A percentile compares a stretch with the other conserved stretches of the same genome.
phyloP scores from a whole-genome alignment of 208 protist species.

The Wallacemonas sp. region DNA sequence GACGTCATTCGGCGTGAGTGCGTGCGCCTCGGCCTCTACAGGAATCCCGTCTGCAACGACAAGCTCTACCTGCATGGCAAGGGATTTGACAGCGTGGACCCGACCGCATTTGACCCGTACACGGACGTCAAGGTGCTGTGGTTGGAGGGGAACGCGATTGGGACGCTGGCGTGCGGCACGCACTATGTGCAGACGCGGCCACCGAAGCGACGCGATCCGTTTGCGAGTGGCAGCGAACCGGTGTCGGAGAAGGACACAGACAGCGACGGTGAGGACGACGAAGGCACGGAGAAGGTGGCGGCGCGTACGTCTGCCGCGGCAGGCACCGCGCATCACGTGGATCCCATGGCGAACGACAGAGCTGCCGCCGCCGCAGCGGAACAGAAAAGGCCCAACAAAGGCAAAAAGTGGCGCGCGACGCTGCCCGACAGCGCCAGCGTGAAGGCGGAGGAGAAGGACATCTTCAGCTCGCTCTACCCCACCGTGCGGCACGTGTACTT shows the following conservation, averaged over 20 bases:
- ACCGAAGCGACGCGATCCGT: conserved; percentile 30
- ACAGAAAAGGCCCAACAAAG: conserved; percentile 11
- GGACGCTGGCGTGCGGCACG: conserved; percentile 54
- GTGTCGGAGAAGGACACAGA: conserved; percentile 16
- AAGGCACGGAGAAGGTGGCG: neutral
- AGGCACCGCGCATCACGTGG: conserved; percentile 20
- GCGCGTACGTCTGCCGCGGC: neutral
- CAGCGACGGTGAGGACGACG: conserved; percentile 9
- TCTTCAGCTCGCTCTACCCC: conserved; percentile 80
- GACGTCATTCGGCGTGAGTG: conserved; percentile 88
- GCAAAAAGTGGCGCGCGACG: neutral
- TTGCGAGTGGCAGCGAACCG: conserved; percentile 14
- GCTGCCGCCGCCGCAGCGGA: neutral
- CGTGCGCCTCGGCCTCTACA: conserved; percentile 84
- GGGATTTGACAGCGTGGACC: conserved; percentile 82
- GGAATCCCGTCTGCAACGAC: conserved; percentile 93
- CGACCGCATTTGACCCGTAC: conserved; percentile 81
- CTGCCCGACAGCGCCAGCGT: conserved; percentile 23
- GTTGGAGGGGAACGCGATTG: conserved; percentile 93
- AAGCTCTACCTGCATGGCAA: conserved; percentile 94
- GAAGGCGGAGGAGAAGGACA: conserved; percentile 44
- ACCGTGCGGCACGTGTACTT: conserved; percentile 92
- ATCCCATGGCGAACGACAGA: conserved; percentile 31
- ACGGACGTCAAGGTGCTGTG: conserved; percentile 92
- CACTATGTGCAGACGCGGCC: conserved; percentile 43